These are phyloP conservation scores for Panaeolus cyanescens DNA, from an alignment of 768 basidiomycete species.

Conservation along the genomic window DNA sequence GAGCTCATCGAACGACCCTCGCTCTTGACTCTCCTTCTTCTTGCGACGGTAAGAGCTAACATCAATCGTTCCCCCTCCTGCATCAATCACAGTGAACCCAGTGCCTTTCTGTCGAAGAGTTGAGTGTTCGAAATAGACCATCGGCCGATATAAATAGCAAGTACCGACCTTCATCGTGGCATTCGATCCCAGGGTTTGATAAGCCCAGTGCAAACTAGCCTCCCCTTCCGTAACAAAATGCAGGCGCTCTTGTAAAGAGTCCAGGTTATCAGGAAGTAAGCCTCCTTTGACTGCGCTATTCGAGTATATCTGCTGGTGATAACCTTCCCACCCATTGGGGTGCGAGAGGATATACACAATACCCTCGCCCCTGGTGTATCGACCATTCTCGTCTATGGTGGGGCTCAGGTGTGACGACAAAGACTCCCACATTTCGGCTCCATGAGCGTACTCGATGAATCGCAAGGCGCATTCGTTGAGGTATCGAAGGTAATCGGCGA, in stretches of 20 bases:
- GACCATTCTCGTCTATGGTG: slow-evolving; percentile 6
- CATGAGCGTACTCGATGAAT: slow-evolving; percentile 45
- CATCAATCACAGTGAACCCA: slow-evolving; percentile 55
- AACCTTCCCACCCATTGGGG: slow-evolving; percentile 42
- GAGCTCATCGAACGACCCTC: slow-evolving; percentile 46
- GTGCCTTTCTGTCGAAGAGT: slow-evolving; percentile 33
- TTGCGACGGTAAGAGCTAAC: slow-evolving; percentile 49
- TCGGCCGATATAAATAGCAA: background rate
- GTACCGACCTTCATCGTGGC: slow-evolving; percentile 28
- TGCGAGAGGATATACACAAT: slow-evolving; percentile 46
- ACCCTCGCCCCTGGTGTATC: slow-evolving; percentile 32
- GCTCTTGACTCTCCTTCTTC: slow-evolving; percentile 30
- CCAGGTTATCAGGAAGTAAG: slow-evolving; percentile 38
- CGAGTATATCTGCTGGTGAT: slow-evolving; percentile 42
- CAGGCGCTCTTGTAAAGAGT: slow-evolving; percentile 33
- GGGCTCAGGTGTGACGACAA: slow-evolving; percentile 17
- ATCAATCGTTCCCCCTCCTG: slow-evolving; percentile 63
- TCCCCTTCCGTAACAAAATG: slow-evolving; percentile 56
- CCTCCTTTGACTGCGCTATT: slow-evolving; percentile 41
- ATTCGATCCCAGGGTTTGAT: slow-evolving; percentile 40
- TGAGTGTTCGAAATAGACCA: background rate
- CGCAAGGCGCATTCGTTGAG: slow-evolving; percentile 38
- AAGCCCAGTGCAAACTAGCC: slow-evolving; percentile 49
- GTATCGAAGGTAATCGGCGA: slow-evolving; percentile 52
- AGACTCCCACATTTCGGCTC: slow-evolving; percentile 38